Percentiles rank a stretch among this genome's conserved stretches.
These are phyloP conservation scores for Thamnidium elegans DNA, from an alignment of 192 early-diverging fungal genomes.

Conservation along the genomic window DNA sequence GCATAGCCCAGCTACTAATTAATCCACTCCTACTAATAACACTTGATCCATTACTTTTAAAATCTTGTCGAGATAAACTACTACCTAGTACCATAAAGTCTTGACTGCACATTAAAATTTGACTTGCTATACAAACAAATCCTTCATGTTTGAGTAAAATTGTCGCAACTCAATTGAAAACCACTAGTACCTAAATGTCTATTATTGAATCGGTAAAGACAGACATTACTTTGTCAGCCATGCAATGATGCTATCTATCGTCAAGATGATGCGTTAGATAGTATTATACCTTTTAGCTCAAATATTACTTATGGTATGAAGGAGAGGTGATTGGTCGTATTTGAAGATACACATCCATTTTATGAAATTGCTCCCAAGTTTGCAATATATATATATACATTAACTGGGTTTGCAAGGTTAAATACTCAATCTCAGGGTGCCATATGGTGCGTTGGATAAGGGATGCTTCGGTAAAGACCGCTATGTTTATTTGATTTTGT, in stretches of 20 bases:
- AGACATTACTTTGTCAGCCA: slow-evolving; percentile 65
- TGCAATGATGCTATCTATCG: slow-evolving; percentile 66
- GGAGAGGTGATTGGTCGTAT: slow-evolving; percentile 60
- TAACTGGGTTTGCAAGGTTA: slow-evolving; percentile 86
- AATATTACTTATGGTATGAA: slow-evolving; percentile 94
- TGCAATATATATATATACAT: slow-evolving; percentile 90
- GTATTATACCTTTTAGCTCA: slow-evolving; percentile 87
- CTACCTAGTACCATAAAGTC: slow-evolving; percentile 95
- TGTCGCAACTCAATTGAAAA: too few relatives aligned
- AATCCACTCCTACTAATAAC: slow-evolving; percentile 86
- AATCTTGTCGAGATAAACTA: slow-evolving; percentile 85
- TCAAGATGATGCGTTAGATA: slow-evolving; percentile 75
- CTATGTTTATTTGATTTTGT: slow-evolving; percentile 93
- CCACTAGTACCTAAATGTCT: too few relatives aligned
- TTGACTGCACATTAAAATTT: slow-evolving; percentile 91
- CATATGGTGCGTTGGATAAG: slow-evolving; percentile 94
- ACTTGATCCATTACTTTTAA: slow-evolving; percentile 95
- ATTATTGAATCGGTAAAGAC: too few relatives aligned
- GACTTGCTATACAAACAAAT: too few relatives aligned
- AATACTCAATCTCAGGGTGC: slow-evolving; percentile 90
- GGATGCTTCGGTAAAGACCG: slow-evolving; percentile 90
- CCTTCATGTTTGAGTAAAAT: too few relatives aligned
- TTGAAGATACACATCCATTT: slow-evolving; percentile 81
- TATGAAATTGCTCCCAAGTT: slow-evolving; percentile 92
- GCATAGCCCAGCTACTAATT: slow-evolving; percentile 83